Evolutionary conservation across 305 asterid genomes (phyloP).

Genomic region (Stenogyne calaminthoides): DNA sequence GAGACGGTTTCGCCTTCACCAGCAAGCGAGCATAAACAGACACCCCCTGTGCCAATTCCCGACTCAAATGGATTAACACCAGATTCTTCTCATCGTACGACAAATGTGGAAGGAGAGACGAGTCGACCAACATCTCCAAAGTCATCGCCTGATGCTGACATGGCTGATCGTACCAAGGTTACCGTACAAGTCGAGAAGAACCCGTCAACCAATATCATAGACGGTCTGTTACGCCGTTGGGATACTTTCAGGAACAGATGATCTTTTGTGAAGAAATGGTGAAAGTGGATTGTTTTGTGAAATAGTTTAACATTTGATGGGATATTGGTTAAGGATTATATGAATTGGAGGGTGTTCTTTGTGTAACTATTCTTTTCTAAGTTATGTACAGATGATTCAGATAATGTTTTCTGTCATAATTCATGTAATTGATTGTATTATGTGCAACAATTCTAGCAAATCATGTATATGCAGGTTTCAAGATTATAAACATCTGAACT

Average conservation of each 20-base stretch:
- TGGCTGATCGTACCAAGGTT: constrained; percentile 63
- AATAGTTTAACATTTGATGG: constrained; percentile 27
- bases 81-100: constrained; percentile 29
- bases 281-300: constrained; percentile 16
- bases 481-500: not conserved
- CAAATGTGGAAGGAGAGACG: constrained; percentile 32
- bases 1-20: constrained; percentile 27
- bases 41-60: constrained; percentile 25
- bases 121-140: constrained; percentile 28
- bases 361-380: constrained; percentile 41
- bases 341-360: constrained; percentile 16
- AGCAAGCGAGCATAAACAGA: constrained; percentile 26
- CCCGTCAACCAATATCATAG: constrained; percentile 63
- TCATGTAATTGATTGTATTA: not conserved
- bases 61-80: constrained; percentile 10
- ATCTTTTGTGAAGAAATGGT: constrained; percentile 27
- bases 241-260: constrained; percentile 77
- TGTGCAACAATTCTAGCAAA: not conserved
- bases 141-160: constrained; percentile 45
- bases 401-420: constrained; percentile 23
- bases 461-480: not conserved
- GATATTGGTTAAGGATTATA: not conserved
- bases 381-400: constrained; percentile 41
- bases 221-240: constrained; percentile 85
- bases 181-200: constrained; percentile 74